Percentiles rank a stretch among this genome's conserved stretches.
These are phyloP conservation scores for Urtica urens DNA, from an alignment of 306 rosid species.

Conservation along the genomic window DNA sequence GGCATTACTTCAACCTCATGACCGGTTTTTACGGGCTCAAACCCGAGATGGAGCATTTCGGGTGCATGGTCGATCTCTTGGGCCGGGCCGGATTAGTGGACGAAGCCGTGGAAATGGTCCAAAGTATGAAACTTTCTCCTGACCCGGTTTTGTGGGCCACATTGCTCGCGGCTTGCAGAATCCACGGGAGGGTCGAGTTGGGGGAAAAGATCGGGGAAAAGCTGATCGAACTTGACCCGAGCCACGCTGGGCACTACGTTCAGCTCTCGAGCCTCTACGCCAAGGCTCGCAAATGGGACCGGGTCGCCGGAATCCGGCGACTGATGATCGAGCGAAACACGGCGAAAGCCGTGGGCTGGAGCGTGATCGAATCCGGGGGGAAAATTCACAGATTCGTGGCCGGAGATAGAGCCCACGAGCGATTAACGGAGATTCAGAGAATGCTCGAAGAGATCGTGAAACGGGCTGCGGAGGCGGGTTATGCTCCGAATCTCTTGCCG, in stretches of 20 bases:
- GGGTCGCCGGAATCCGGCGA: conserved; percentile 50
- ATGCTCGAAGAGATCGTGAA: conserved; percentile 45
- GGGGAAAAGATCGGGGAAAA: conserved; percentile 62
- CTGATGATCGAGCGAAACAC: conserved; percentile 39
- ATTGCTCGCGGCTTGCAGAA: conserved; percentile 55
- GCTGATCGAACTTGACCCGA: conserved; percentile 60
- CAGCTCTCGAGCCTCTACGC: conserved; percentile 63
- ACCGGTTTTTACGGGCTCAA: conserved; percentile 33
- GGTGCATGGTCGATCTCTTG: conserved; percentile 79
- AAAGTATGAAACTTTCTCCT: conserved; percentile 34
- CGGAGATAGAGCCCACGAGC: conserved; percentile 56
- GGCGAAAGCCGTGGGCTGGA: conserved; percentile 64
- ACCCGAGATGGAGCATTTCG: conserved; percentile 83
- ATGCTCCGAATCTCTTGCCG: conserved; percentile 27
- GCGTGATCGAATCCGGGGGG: conserved; percentile 62
- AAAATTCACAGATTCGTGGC: conserved; percentile 63
- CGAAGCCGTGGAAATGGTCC: conserved; percentile 46
- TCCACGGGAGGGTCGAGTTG: conserved; percentile 49
- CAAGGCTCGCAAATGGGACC: conserved; percentile 74
- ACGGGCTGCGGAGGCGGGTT: conserved; percentile 39
- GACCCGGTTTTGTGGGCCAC: conserved; percentile 75
- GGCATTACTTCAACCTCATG: conserved; percentile 48
- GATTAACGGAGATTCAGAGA: conserved; percentile 32
- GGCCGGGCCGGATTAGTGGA: conserved; percentile 52
- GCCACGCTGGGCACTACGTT: conserved; percentile 67